Evolutionary conservation across 495 filamentous ascomycete genomes (phyloP), one percentile per base, ranked within the genome.

Genomic region (Aspergillus ostianus): DNA sequence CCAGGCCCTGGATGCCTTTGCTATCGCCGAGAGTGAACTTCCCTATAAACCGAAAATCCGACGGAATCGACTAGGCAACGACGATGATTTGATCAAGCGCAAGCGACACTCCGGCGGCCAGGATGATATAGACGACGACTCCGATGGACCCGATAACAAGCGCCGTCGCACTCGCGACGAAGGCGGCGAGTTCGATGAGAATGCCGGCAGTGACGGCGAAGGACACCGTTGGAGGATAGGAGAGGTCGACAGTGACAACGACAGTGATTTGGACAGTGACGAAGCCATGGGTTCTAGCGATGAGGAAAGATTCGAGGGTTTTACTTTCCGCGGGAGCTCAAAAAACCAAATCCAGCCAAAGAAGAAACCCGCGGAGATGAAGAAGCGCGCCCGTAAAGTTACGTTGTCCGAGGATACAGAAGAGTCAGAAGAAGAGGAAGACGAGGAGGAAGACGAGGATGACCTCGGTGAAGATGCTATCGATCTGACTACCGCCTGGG

Each of bases 201-300:
- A 76, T 51, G 73, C 67, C 26, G 90, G 91, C 2, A 91, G 86
- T 56, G 93, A 97, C 67, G 90, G 88, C 55, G 91, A 96, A 61
- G 93, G 92, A 19, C 88, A 94, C 71, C 82, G 90, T 64, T 98
- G 94, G 94, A 88, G 81, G 62, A 70, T 95, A 44, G 91, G 91
- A 51, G 81, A 90, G 58, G 86, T 87, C 18, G 85, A 82, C 51
- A 89, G 80, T 57, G 88, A 91, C 57, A 84, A 94, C 54, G 91
- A 93, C 60, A 88, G 84, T 29, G 92, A 95, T 60, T 76, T 98
- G 51, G 92, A 98, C 69, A 92, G 88, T 62, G 93, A 97, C 59
- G 93, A 97, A 68, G 93, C 93, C 32, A 89, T 97, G 80, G 93
- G 92, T 9, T 87, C 87, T 58, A 93, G 90, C 63, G 91, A 96